These are phyloP conservation scores for Amphibolis antarctica DNA, from an alignment of 106 monocot genomes.

Conservation along the genomic window DNA sequence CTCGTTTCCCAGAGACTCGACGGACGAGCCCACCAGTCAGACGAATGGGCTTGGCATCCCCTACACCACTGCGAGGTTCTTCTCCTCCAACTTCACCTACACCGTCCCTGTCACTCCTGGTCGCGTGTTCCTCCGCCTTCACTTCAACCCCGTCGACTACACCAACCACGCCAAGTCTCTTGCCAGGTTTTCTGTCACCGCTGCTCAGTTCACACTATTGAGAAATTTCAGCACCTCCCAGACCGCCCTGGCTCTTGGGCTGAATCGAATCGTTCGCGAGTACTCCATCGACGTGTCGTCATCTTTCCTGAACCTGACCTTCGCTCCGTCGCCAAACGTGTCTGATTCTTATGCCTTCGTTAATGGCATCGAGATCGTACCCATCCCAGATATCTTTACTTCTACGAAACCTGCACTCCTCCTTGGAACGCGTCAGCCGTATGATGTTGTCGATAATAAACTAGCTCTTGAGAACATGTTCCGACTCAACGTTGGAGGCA, in stretches of 20 bases:
- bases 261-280: neutral
- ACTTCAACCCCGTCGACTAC: constrained; percentile 8
- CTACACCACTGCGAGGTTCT: constrained; percentile 7
- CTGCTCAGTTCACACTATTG: too few species aligned
- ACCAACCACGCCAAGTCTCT: neutral
- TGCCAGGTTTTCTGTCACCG: neutral
- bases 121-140: constrained; percentile 10
- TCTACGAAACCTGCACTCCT: neutral
- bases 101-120: constrained; percentile 4
- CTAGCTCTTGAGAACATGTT: neutral
- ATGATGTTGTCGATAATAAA: neutral
- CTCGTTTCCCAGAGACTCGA: neutral
- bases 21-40: neutral
- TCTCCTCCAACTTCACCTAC: constrained; percentile 9
- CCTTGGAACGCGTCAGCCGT: neutral
- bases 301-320: constrained; percentile 3
- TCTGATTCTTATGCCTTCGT: constrained; percentile 7
- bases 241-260: neutral
- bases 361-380: constrained; percentile 7
- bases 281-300: constrained; percentile 3
- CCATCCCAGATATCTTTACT: neutral
- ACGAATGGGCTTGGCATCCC: neutral
- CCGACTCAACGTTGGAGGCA: constrained; percentile 9
- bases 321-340: neutral
- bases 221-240: neutral